Evolutionary conservation across 2,329 filamentous ascomycete species (phyloP), one percentile per base, ranked within the genome.

Genomic region (Fusarium albosuccineum): DNA sequence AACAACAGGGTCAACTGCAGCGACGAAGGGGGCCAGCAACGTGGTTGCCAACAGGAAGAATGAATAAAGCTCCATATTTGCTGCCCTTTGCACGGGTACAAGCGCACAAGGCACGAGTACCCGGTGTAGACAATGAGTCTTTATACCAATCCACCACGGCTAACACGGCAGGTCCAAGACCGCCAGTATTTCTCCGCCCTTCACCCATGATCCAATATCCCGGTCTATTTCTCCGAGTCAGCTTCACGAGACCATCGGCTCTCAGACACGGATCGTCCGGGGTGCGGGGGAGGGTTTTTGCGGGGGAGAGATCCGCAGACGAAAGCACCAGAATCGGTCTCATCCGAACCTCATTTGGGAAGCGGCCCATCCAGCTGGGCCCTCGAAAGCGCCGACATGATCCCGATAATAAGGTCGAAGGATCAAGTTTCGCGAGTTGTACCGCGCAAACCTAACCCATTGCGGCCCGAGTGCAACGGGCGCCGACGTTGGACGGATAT

Each of bases 1-100:
- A 13, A 93, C 87, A 2, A 59, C 26, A 14, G 63, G 22, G 11
- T 53, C 40, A 1, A 72, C 69, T 0, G 71, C 69, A 4, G 13
- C 2, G 8, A 41, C 62, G 7, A 51, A 49, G 4, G 67, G 56
- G 1, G 66, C 14, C 2, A 72, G 42, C 2, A 72, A 30, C 4
- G 56, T 39, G 10, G 30, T 48, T 2, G 52, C 22, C 14, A 60
- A n/a, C 2, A 70, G 36, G 10, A 64, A 13, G 29, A 16, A 26
- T 33, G 16, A 49, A 2, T 54, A 5, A 4, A 54, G 42, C 16
- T 34, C 30, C 65, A 67, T 67, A 10, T 36, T 40, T 26, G 22
- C 22, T 22, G 22, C 22, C 22, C 22, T 22, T 22, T 22, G 22
- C 22, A 22, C 22, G 22, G 22, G 22, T 22, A 22, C 22, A 22